phyloP scores from a whole-genome alignment of 2,329 filamentous ascomycete species.

The Parastagonospora nodorum region DNA sequence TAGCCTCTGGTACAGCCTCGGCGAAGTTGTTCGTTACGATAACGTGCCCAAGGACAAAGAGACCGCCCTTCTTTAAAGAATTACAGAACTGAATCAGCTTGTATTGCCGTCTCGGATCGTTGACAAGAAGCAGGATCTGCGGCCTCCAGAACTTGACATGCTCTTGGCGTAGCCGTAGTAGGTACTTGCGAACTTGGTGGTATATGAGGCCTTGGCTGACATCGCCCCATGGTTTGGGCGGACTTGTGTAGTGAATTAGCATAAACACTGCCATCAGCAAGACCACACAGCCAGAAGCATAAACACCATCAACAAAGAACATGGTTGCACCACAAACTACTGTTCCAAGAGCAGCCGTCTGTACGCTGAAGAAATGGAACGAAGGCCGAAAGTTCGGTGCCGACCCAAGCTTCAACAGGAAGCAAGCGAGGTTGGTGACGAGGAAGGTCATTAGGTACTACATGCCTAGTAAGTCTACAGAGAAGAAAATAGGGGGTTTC shows the following conservation, averaged over 20 bases:
- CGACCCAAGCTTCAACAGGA: conserved; percentile 82
- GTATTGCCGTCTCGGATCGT: conserved; percentile 79
- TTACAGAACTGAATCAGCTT: conserved; percentile 91
- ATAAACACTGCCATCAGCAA: conserved; percentile 78
- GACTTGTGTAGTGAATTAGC: conserved; percentile 82
- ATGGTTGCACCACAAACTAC: conserved; percentile 79
- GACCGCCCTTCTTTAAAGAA: conserved; percentile 81
- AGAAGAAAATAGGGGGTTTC: neutral
- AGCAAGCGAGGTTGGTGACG: conserved; percentile 85
- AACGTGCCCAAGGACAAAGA: conserved; percentile 86
- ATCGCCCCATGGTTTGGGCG: conserved; percentile 88
- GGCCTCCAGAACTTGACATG: conserved; percentile 95
- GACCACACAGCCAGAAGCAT: conserved; percentile 75
- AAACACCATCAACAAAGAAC: conserved; percentile 87
- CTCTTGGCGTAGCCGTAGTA: conserved; percentile 80
- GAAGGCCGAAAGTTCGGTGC: conserved; percentile 88
- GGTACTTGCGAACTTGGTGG: conserved; percentile 84
- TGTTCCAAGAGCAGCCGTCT: conserved; percentile 76
- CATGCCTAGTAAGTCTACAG: conserved; percentile 1
- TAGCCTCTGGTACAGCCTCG: conserved; percentile 77
- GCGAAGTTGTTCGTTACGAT: conserved; percentile 85
- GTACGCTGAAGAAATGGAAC: conserved; percentile 88
- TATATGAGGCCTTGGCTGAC: conserved; percentile 90
- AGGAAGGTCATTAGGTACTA: conserved; percentile 87
- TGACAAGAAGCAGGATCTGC: conserved; percentile 82